phyloP scores from a whole-genome alignment of 2,329 filamentous ascomycete species.

The Calonectria multiphialidica region DNA sequence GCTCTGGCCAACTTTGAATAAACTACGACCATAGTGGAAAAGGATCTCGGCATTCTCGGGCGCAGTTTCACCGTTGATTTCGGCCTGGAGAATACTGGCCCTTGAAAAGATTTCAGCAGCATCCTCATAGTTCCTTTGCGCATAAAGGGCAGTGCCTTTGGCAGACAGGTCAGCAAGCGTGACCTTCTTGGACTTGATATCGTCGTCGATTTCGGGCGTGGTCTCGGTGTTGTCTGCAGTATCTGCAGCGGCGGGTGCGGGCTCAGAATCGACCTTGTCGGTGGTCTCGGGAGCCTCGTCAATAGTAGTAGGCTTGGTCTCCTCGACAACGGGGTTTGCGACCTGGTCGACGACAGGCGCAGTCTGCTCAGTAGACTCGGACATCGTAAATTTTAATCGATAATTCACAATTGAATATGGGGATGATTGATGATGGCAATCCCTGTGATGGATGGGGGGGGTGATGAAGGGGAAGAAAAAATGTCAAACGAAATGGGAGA shows the following conservation, averaged over 20 bases:
- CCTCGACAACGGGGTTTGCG: conserved; percentile 28
- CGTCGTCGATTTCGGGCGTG: conserved; percentile 52
- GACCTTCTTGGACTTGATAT: conserved; percentile 66
- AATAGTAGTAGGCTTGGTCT: conserved; percentile 25
- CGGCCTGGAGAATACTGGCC: conserved; percentile 89
- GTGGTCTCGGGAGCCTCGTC: conserved; percentile 29
- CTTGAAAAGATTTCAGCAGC: conserved; percentile 90
- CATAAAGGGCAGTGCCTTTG: conserved; percentile 86
- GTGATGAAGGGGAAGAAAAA: neutral
- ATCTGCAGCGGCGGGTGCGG: conserved; percentile 32
- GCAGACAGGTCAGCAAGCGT: conserved; percentile 83
- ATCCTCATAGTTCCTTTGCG: conserved; percentile 87
- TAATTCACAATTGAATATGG: conserved; percentile 6
- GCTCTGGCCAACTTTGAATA: conserved; percentile 93
- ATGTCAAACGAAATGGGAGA: neutral
- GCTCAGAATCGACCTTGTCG: conserved; percentile 31
- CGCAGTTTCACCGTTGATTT: conserved; percentile 92
- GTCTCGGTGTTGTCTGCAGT: conserved; percentile 29
- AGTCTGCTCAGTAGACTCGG: conserved; percentile 46
- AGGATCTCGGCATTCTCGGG: conserved; percentile 93
- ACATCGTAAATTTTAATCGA: conserved; percentile 36
- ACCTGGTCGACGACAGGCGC: conserved; percentile 35
- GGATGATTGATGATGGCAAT: neutral
- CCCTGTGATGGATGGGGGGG: neutral
- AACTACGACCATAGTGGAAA: conserved; percentile 91